Base-by-base conservation (phyloP, 2,329 filamentous ascomycete genomes). In the Fusarium torreyae region DNA sequence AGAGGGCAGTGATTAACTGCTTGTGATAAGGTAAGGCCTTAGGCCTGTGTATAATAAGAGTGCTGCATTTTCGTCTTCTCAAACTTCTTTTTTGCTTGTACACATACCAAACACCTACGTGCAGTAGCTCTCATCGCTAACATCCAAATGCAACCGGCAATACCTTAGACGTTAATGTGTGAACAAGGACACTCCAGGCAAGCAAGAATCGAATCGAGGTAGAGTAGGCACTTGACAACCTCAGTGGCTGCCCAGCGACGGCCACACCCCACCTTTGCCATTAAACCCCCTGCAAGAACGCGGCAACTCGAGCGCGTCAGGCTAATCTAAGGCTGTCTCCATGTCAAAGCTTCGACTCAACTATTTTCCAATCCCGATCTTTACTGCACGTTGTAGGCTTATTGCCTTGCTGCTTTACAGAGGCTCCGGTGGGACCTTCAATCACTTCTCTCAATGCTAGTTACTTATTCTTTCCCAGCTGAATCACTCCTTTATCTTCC, bases 271-370 rank as follows among this genome's bases (percentile, higher is more conserved):
- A 59, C 57, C 24, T 53, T 44, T 45, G 43, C 63, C 59, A 75
- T 75, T 75, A 70, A 74, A 74, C 36, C 55, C 72, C 72, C 71
- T 75, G 73, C 57, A 70, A 65, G 53, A 50, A 71, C 71, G 67
- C 72, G 68, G 71, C 69, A 60, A 60, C 48, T 38, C 55, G 50
- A 55, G 66, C 72, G 72, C 68, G 63, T 71, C 63, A 51, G 42
- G 50, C 26, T 15, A 46, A 36, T 38, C 43, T 43, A 43, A 26
- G 52, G 31, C 24, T 38, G 61, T 66, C 57, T 66, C 63, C 45
- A 42, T 67, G 40, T 28, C 44, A 36, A 48, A 60, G 50, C 48
- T 49, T 56, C 31, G 36, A 46, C 46, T 59, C 56, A 39, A 63
- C 57, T 57, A 54, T 69, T 70, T 74, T 74, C 59, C 55, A 66